Evolutionary conservation across 1,284 basidiomycete genomes (phyloP).

Genomic region (Tilletia indica): DNA sequence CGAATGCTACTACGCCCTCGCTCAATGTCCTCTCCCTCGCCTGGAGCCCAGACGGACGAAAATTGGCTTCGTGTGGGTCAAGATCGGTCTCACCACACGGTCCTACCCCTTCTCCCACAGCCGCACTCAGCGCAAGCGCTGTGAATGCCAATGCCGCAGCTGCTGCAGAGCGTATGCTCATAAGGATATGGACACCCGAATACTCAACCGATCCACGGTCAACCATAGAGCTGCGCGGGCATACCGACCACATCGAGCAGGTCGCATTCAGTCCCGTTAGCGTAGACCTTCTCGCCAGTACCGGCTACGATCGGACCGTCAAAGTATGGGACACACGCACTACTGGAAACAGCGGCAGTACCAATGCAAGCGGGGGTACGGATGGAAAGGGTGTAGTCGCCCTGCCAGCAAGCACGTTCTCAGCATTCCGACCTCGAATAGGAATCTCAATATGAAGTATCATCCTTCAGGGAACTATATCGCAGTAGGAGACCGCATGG

Average conservation of each 20-base stretch:
- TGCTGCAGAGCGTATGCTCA: not conserved
- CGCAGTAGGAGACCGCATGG: slow-evolving; percentile 45
- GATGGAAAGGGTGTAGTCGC: not conserved
- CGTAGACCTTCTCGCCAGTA: slow-evolving; percentile 44
- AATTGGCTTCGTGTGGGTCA: slow-evolving; percentile 39
- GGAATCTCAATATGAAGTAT: slow-evolving; percentile 49
- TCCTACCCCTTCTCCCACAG: not conserved
- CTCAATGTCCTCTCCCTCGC: slow-evolving; percentile 24
- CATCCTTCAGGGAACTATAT: slow-evolving; percentile 41
- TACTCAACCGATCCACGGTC: slow-evolving; percentile 40
- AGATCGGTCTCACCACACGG: slow-evolving; percentile 25
- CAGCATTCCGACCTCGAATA: slow-evolving; percentile 29
- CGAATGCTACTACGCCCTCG: not conserved
- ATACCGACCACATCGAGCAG: slow-evolving; percentile 48
- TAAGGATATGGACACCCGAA: slow-evolving; percentile 44
- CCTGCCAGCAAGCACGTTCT: not conserved
- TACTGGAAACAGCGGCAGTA: not conserved
- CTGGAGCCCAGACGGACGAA: slow-evolving; percentile 45
- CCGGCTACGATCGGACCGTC: slow-evolving; percentile 42
- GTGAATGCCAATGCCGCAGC: not conserved
- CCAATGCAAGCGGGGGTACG: slow-evolving; percentile 7
- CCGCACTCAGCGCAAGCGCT: not conserved
- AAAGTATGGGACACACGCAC: slow-evolving; percentile 47
- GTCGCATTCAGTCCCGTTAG: slow-evolving; percentile 41
- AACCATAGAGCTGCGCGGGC: slow-evolving; percentile 44